Evolutionary conservation across 306 rosid genomes (phyloP), one percentile per base, ranked within the genome.

Genomic region (Styphnolobium japonicum): DNA sequence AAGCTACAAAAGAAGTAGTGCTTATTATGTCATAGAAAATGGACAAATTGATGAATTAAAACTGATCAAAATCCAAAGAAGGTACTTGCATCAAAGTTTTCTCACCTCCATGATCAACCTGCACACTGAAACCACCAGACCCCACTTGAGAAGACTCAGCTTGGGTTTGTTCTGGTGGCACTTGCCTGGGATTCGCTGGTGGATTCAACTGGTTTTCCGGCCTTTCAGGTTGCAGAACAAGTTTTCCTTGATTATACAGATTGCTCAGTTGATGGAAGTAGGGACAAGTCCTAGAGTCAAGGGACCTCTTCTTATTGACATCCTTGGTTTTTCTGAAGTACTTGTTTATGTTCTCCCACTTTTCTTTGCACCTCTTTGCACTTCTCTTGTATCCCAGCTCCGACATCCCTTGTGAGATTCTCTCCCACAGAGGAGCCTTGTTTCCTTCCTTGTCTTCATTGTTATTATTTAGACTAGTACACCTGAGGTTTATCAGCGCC

Each of bases 331-430:
- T 94, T 10, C 94, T 94, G 43, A 91, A 92, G 84, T 94, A 94
- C 89, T 94, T 94, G 80, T 94, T 94, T 55, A 94, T 91, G 81
- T 92, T 94, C 84, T 94, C 97, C 98, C 98, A 94, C 45, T 94
- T 94, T 73, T 94, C 98, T 56, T 94, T 94, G 77, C 98, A 94
- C 58, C 97, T 91, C 85, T 92, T 94, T 16, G 97, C 89, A 73
- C 92, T 91, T 67, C 98, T 92, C 73, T 75, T 86, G 73, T 90
- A 92, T 12, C 97, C 97, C 85, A 88, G 36, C 52, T 88, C 89
- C 29, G 73, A 51, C 98, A 94, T 94, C 29, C 97, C 96, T 86
- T 87, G 97, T 2, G 98, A 94, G 45, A 92, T 94, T 82, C 90
- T 85, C 88, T 94, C 97, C 98, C 98, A 92, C 0, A 94, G 61